phyloP scores from a whole-genome alignment of 192 early-diverging fungal genomes.

The Jimgerdemannia flammicorona region DNA sequence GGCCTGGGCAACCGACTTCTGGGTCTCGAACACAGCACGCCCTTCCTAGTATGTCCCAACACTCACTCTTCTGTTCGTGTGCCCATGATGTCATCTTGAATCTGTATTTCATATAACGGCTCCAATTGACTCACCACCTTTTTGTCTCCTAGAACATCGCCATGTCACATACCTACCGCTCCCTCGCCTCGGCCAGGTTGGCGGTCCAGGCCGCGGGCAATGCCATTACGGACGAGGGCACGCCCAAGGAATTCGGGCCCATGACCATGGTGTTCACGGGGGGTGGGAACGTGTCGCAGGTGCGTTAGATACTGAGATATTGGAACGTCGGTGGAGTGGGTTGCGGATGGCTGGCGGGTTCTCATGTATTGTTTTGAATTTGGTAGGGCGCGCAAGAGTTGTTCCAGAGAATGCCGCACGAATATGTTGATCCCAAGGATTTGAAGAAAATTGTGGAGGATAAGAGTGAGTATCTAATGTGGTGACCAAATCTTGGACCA shows the following conservation, averaged over 20 bases:
- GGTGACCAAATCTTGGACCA: constrained; percentile 1
- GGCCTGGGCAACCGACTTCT: constrained; percentile 89
- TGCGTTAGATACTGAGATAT: constrained; percentile 5
- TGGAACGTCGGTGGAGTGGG: not conserved
- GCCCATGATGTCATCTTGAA: not conserved
- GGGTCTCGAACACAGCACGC: constrained; percentile 87
- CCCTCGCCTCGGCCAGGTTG: constrained; percentile 55
- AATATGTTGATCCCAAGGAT: constrained; percentile 75
- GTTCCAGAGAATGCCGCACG: constrained; percentile 89
- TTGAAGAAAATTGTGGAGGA: constrained; percentile 51
- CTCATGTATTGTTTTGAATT: too few species aligned
- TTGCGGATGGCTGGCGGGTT: too few species aligned
- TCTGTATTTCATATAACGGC: not conserved
- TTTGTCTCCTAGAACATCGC: constrained; percentile 45
- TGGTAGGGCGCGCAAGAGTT: constrained; percentile 80
- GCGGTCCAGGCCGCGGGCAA: constrained; percentile 66
- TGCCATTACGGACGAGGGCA: constrained; percentile 81
- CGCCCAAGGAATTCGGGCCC: constrained; percentile 85
- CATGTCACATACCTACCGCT: constrained; percentile 73
- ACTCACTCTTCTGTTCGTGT: not conserved
- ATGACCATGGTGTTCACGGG: constrained; percentile 91
- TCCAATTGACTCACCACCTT: not conserved
- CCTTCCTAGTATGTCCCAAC: constrained; percentile 70
- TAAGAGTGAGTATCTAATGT: constrained; percentile 43
- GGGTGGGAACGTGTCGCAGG: constrained; percentile 83